Evolutionary conservation across 306 rosid species (phyloP).

Genomic region (Inga oerstediana): DNA sequence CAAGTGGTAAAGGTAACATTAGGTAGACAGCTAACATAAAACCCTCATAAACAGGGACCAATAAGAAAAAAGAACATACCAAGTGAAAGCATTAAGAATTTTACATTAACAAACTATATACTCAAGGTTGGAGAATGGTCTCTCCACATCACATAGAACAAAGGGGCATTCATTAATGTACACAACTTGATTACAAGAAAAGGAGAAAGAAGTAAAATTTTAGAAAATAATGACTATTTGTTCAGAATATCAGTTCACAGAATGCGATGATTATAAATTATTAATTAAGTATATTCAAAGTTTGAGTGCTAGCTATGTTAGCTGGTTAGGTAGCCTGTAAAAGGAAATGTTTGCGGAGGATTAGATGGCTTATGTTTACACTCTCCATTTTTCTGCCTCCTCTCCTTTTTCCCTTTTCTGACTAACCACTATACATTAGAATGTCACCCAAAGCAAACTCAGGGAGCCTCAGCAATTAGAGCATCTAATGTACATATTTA

Average conservation of each 20-base stretch:
- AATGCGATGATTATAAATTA: neutral
- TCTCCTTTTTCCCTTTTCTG: too few species aligned
- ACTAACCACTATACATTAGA: neutral
- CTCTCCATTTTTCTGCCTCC: neutral
- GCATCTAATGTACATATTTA: slow-evolving; percentile 48
- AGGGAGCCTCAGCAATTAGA: neutral
- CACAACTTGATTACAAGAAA: slow-evolving; percentile 64
- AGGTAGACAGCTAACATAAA: slow-evolving; percentile 12
- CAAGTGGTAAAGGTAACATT: neutral
- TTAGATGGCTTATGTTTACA: neutral
- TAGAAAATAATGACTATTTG: slow-evolving; percentile 5
- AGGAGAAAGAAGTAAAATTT: slow-evolving; percentile 4
- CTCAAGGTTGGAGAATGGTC: slow-evolving; percentile 93
- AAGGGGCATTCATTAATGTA: slow-evolving; percentile 92
- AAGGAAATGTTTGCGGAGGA: neutral
- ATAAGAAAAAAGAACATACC: neutral
- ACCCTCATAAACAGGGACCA: neutral
- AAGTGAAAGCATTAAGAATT: neutral
- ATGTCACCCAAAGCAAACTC: neutral
- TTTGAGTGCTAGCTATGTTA: neutral
- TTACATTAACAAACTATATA: slow-evolving; percentile 58
- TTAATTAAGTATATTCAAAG: neutral
- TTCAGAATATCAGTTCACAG: neutral
- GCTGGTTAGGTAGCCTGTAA: neutral
- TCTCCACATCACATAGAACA: slow-evolving; percentile 86